Evolutionary conservation across 108 stramenopile species (phyloP).

Genomic region (Cyclotella cryptica): DNA sequence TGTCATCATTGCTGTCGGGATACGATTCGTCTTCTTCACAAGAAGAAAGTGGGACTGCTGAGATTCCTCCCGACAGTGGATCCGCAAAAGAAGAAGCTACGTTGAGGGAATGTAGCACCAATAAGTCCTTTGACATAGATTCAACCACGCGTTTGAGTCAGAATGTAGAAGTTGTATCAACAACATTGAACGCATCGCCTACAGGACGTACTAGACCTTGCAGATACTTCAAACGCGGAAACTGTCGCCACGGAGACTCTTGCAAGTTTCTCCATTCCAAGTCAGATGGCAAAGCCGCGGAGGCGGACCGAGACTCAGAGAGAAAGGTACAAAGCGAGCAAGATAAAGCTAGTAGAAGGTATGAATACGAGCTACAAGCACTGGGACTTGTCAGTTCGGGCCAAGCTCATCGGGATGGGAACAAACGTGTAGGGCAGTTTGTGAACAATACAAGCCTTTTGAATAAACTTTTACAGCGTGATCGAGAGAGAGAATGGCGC

Average conservation of each 20-base stretch:
- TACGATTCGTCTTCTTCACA: slow-evolving; percentile 82
- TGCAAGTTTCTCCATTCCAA: slow-evolving; percentile 53
- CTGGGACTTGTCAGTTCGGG: slow-evolving; percentile 43
- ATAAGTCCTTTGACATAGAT: slow-evolving; percentile 6
- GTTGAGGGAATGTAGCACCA: not conserved
- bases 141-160: not conserved
- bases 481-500: slow-evolving; percentile 74
- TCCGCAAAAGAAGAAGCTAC: slow-evolving; percentile 24
- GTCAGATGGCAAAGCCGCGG: not conserved
- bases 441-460: slow-evolving; percentile 58
- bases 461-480: slow-evolving; percentile 70
- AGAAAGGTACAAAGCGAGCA: slow-evolving; percentile 43
- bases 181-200: not conserved
- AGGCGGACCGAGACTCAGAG: not conserved
- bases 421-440: slow-evolving; percentile 18
- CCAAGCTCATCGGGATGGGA: slow-evolving; percentile 10
- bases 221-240: slow-evolving; percentile 50
- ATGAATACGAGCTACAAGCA: slow-evolving; percentile 37
- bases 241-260: slow-evolving; percentile 50
- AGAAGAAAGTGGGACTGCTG: slow-evolving; percentile 22
- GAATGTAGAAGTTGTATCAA: not conserved
- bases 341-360: slow-evolving; percentile 37
- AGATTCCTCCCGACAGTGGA: not conserved
- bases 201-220: slow-evolving; percentile 27
- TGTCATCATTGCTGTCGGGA: slow-evolving; percentile 77